phyloP scores from a whole-genome alignment of 495 filamentous ascomycete species.

The Darksidea phi region DNA sequence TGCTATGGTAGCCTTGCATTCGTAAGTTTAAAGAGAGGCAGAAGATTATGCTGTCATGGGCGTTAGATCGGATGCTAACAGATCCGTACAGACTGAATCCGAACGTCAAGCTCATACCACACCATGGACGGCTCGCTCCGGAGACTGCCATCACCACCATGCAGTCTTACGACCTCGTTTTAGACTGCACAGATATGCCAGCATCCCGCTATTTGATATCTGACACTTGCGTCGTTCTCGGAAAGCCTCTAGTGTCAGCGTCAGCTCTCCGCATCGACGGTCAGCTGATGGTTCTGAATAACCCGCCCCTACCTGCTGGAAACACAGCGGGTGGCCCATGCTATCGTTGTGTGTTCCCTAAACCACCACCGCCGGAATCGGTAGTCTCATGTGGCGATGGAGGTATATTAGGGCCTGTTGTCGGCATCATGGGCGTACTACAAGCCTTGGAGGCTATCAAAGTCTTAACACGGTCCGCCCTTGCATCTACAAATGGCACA shows the following conservation, averaged over 20 bases:
- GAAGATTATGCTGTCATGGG: background rate
- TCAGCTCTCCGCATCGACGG: conserved; percentile 84
- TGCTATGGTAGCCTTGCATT: conserved; percentile 63
- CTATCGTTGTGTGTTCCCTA: conserved; percentile 90
- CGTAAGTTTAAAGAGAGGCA: conserved; percentile 50
- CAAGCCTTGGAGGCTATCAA: conserved; percentile 91
- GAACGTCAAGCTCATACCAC: conserved; percentile 57
- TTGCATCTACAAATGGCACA: background rate
- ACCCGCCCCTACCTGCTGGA: conserved; percentile 56
- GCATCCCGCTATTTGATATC: conserved; percentile 90
- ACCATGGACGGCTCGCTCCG: conserved; percentile 62
- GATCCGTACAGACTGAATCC: conserved; percentile 62
- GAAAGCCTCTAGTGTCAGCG: conserved; percentile 81
- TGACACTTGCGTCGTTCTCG: conserved; percentile 75
- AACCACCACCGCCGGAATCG: conserved; percentile 75
- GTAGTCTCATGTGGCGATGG: conserved; percentile 85
- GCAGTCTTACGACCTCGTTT: conserved; percentile 70
- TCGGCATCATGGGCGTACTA: conserved; percentile 89
- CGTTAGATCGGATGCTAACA: background rate
- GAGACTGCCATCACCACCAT: conserved; percentile 65
- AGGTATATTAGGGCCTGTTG: conserved; percentile 87
- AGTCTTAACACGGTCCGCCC: conserved; percentile 54
- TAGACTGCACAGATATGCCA: conserved; percentile 94
- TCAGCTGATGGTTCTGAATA: conserved; percentile 82
- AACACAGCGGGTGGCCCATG: conserved; percentile 66